phyloP scores from a whole-genome alignment of 208 protist genomes.

The Phytomonas sp. region DNA sequence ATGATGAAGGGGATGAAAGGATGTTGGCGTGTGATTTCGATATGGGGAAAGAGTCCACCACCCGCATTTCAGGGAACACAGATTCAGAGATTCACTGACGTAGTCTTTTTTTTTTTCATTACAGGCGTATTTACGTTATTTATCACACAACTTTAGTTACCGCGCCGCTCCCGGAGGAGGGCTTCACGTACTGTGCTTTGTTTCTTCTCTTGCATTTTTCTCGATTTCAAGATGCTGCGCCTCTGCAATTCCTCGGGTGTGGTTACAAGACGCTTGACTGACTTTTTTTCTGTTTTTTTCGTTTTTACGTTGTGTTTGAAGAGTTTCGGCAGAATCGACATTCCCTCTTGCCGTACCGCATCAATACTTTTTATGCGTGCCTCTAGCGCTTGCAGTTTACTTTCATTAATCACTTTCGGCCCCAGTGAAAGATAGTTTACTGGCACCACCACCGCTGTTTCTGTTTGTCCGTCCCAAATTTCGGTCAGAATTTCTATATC shows the following conservation, averaged over 20 bases:
- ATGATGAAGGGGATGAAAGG: not conserved
- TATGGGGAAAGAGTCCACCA: too few species aligned
- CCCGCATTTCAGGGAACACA: not conserved
- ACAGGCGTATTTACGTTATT: not conserved
- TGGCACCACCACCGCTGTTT: conserved; percentile 34
- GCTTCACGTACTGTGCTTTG: not conserved
- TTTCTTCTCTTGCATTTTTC: not conserved
- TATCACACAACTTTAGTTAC: not conserved
- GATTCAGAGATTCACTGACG: not conserved
- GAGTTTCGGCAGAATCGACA: conserved; percentile 1
- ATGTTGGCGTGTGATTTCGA: not conserved
- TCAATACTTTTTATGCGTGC: conserved; percentile 10
- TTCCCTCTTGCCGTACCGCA: conserved; percentile 5
- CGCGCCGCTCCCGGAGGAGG: not conserved
- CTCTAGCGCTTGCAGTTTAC: not conserved
- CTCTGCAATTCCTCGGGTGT: not conserved
- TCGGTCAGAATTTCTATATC: conserved; percentile 57
- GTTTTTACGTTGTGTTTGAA: conserved; percentile 9
- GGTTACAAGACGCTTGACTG: not conserved
- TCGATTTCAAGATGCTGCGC: not conserved
- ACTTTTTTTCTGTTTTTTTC: conserved; percentile 1
- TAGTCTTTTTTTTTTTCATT: not conserved
- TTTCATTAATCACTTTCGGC: not conserved
- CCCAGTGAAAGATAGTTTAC: conserved; percentile 15
- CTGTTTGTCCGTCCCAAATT: conserved; percentile 61